Evolutionary conservation across 768 basidiomycete species (phyloP), one percentile per base, ranked within the genome.

Genomic region (Trametes cubensis): DNA sequence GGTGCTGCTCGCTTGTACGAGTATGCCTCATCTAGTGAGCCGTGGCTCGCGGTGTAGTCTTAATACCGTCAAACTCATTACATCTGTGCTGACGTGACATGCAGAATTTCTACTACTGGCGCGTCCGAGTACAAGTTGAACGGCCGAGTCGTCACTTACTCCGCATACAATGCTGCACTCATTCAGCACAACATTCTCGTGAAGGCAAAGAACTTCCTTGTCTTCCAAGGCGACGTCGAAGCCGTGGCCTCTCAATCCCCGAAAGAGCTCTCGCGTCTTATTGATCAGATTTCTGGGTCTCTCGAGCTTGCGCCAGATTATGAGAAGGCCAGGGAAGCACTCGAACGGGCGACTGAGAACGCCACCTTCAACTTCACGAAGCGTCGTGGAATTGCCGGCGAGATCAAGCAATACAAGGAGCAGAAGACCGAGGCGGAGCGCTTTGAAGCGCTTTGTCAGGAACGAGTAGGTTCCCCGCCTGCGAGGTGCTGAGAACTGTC

Each of bases 141-240:
- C 74, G 78, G 80, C 62, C 85, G 83, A 67, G 79, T 84, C 23
- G 92, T 97, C 56, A 90, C 94, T 0, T 95, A 95, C 73, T 83
- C 88, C 14, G 85, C 85, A 1, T 99, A 98, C 80, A 97, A 97
- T 62, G 80, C 87, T 6, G 90, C 92, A 14, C 88, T 99, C 25
- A 82, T 90, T 58, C 79, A 82, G 7, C 95, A 97, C 70, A 97
- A 98, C 70, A 93, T 99, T 70, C 90, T 98, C 49, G 95, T 98
- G 70, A 98, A 97, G 77, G 97, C 97, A 14, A 98, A 98, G 79
- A 98, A 98, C 78, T 99, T 98, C 70, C 88, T 98, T 55, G 97
- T 98, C 13, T 98, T 99, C 78, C 97, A 99, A 72, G 97, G 97
- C 54, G 97, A 98, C 71, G 97, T 99, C 34, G 97, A 99, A 76